Evolutionary conservation across 306 rosid species (phyloP).

Genomic region (Prunus davidiana): DNA sequence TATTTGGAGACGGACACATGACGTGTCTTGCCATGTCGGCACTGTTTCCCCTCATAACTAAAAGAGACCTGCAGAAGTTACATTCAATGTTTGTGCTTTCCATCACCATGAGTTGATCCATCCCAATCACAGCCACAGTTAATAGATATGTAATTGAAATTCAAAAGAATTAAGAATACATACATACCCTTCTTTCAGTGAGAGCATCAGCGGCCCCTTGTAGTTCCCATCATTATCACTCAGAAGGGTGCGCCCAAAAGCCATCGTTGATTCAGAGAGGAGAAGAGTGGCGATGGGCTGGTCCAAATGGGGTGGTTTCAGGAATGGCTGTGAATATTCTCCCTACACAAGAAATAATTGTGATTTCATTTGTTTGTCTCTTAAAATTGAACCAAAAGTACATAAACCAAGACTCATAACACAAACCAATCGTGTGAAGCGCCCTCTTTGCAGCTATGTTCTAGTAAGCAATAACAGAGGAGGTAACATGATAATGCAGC

Average conservation of each 20-base stretch:
- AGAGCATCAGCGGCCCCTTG: conserved; percentile 90
- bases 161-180: conserved; percentile 27
- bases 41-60: conserved; percentile 98
- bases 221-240: conserved; percentile 91
- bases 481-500: conserved; percentile 23
- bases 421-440: conserved; percentile 20
- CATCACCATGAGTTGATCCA: not conserved
- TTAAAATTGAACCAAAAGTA: not conserved
- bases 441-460: conserved; percentile 21
- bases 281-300: conserved; percentile 90
- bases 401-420: conserved; percentile 12
- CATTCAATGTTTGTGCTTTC: not conserved
- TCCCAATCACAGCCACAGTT: not conserved
- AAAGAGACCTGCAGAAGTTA: conserved; percentile 58
- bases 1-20: conserved; percentile 77
- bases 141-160: conserved; percentile 19
- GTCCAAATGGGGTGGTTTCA: conserved; percentile 97
- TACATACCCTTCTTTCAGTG: conserved; percentile 81
- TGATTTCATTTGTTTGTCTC: not conserved
- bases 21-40: conserved; percentile 98
- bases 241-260: conserved; percentile 80
- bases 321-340: conserved; percentile 95
- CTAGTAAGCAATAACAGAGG: conserved; percentile 32
- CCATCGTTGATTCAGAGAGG: conserved; percentile 90
- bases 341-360: conserved; percentile 45